phyloP scores from a whole-genome alignment of 257 asterid genomes.

The Nicotiana otophora region DNA sequence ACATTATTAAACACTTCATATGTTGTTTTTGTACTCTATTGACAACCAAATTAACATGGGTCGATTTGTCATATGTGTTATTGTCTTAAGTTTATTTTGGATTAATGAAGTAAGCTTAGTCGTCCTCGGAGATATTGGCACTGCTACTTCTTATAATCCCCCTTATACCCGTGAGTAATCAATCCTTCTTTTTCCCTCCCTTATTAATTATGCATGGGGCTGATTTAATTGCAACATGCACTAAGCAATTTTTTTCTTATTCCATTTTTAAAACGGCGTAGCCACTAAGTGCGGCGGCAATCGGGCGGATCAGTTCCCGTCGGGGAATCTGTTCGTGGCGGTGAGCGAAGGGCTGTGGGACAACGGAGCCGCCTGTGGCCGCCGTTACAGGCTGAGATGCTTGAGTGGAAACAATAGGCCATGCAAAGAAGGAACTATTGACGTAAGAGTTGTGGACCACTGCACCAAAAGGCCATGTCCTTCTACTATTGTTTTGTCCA shows the following conservation, averaged over 20 bases:
- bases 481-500: slow-evolving; percentile 53
- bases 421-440: slow-evolving; percentile 45
- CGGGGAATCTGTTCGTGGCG: slow-evolving; percentile 31
- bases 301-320: slow-evolving; percentile 24
- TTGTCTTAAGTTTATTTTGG: background rate
- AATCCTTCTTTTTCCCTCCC: too few species aligned
- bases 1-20: background rate
- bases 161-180: slow-evolving; percentile 23
- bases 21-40: background rate
- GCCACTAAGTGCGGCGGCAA: slow-evolving; percentile 32
- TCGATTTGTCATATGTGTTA: background rate
- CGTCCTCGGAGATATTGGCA: slow-evolving; percentile 25
- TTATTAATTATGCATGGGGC: background rate
- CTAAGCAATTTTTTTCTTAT: background rate
- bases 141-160: slow-evolving; percentile 26
- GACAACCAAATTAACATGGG: slow-evolving; percentile 10
- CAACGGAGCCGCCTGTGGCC: slow-evolving; percentile 52
- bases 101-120: background rate
- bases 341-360: slow-evolving; percentile 51
- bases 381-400: slow-evolving; percentile 42
- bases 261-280: background rate
- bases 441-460: slow-evolving; percentile 66
- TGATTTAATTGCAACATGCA: background rate
- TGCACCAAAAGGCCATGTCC: slow-evolving; percentile 61
- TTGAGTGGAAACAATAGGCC: slow-evolving; percentile 42